Base-by-base conservation (phyloP, 2,329 filamentous ascomycete species). In the Lasiodiplodia sp. region DNA sequence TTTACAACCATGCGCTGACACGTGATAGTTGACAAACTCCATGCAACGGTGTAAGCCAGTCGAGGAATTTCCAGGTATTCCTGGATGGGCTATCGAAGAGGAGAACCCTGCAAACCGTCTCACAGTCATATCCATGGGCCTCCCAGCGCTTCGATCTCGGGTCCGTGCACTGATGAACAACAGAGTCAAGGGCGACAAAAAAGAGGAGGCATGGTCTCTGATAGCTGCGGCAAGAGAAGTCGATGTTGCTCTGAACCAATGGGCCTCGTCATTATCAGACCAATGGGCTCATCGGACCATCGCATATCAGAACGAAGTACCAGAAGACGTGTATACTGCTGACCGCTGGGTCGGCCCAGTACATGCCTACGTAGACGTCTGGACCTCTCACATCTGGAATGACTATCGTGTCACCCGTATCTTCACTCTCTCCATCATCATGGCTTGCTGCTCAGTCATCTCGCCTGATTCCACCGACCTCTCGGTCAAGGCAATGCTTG, bases 361-460 rank as follows among this genome's bases (percentile, higher is more conserved):
- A 60, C 79, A 81, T 63, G 74, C 77, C 1, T 82, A 81, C 69
- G 74, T 78, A 18, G 80, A 81, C 62, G 73, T 81, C 2, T 74
- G 74, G 23, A 73, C 80, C 11, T 79, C 79, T 1, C 79, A 76
- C 58, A 78, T 81, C 68, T 73, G 79, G 65, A 81, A 82, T 63
- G 79, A 82, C 66, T 80, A 82, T 70, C 75, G 80, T 10, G 75
- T 81, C 10, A 79, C 77, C 51, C 75, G 80, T 2, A 79, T 81
- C 56, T 81, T 80, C 71, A 81, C 78, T 64, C 74, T 79, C 44
- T 71, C 76, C 12, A 78, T 81, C 52, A 78, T 81, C 53, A 73
- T 81, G 65, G 75, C 74, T 3, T 81, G 79, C 68, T 69, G 76
- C 2, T 72, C 72, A 1, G 78, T 77, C 75, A 66, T 79, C 8